A percentile compares a stretch with the other conserved stretches of the same genome.
phyloP scores from a whole-genome alignment of 106 monocot species.

The Dactylorhiza incarnata region DNA sequence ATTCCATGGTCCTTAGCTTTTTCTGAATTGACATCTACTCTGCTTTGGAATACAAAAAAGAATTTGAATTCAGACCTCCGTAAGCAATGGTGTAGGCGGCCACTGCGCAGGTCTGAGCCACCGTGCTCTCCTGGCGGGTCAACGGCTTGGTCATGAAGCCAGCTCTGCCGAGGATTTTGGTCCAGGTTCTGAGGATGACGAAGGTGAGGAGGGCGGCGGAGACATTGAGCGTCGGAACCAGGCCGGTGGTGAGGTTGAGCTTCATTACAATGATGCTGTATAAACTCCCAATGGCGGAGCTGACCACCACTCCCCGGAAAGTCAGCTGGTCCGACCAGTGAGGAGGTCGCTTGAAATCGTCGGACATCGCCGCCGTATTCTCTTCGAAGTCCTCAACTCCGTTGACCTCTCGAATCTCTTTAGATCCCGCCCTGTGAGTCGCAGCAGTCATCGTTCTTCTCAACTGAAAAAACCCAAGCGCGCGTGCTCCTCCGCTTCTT shows the following conservation, averaged over 20 bases:
- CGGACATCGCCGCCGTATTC: background rate
- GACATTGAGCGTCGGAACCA: slow-evolving; percentile 28
- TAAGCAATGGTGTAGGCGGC: slow-evolving; percentile 19
- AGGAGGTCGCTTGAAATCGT: slow-evolving; percentile 8
- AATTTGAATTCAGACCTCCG: slow-evolving; percentile 9
- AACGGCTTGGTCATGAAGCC: slow-evolving; percentile 20
- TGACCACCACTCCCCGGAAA: slow-evolving; percentile 11
- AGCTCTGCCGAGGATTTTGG: background rate
- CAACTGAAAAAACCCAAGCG: background rate
- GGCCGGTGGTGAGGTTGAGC: slow-evolving; percentile 22
- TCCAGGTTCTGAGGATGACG: slow-evolving; percentile 20
- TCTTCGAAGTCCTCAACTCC: slow-evolving; percentile 12
- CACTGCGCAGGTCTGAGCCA: slow-evolving; percentile 28
- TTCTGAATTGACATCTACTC: background rate
- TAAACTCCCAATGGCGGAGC: slow-evolving; percentile 16
- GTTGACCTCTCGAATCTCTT: slow-evolving; percentile 5
- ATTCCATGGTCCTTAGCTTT: no score
- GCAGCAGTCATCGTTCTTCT: background rate
- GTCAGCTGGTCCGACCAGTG: slow-evolving; percentile 27
- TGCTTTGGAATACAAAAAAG: background rate
- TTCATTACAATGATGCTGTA: slow-evolving; percentile 23
- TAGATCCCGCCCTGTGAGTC: background rate
- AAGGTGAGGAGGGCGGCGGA: slow-evolving; percentile 26
- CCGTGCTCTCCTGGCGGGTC: slow-evolving; percentile 30
- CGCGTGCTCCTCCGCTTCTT: background rate